These are phyloP conservation scores for Phytophthora foliorum DNA, from an alignment of 352 stramenopile genomes.

Conservation along the genomic window DNA sequence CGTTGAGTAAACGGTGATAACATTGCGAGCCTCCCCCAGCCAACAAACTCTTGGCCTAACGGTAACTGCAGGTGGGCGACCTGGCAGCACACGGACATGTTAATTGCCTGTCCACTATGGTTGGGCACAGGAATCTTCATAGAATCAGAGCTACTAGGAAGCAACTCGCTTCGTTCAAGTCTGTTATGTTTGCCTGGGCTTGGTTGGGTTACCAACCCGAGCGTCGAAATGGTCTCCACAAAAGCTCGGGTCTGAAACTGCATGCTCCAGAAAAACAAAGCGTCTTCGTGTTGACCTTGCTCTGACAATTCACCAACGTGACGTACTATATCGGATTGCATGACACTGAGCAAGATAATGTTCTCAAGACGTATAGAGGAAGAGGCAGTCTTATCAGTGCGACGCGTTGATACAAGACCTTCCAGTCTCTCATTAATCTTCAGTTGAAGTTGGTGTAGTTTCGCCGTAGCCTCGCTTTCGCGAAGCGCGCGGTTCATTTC, in stretches of 20 bases:
- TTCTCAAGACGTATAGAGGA: constrained; percentile 36
- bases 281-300: constrained; percentile 26
- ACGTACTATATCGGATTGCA: constrained; percentile 27
- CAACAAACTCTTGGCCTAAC: constrained; percentile 64
- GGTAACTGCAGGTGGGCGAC: constrained; percentile 52
- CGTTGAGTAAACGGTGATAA: constrained; percentile 63
- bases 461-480: neutral
- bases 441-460: constrained; percentile 9
- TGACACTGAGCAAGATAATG: constrained; percentile 38
- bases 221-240: constrained; percentile 12
- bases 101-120: constrained; percentile 16
- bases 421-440: neutral
- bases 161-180: constrained; percentile 26
- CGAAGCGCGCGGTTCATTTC: constrained; percentile 36
- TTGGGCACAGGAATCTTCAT: constrained; percentile 1
- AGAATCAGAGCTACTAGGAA: constrained; percentile 19
- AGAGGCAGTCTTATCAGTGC: constrained; percentile 7
- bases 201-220: constrained; percentile 10
- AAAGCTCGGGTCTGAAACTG: constrained; percentile 46
- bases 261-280: constrained; percentile 53
- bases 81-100: constrained; percentile 33
- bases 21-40: constrained; percentile 39
- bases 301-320: constrained; percentile 28
- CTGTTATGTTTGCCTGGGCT: constrained; percentile 20
- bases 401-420: constrained; percentile 2